A percentile compares a stretch with the other conserved stretches of the same genome.
phyloP scores from a whole-genome alignment of 176 grass and related monocot genomes.

The Urochloa ruziziensis region DNA sequence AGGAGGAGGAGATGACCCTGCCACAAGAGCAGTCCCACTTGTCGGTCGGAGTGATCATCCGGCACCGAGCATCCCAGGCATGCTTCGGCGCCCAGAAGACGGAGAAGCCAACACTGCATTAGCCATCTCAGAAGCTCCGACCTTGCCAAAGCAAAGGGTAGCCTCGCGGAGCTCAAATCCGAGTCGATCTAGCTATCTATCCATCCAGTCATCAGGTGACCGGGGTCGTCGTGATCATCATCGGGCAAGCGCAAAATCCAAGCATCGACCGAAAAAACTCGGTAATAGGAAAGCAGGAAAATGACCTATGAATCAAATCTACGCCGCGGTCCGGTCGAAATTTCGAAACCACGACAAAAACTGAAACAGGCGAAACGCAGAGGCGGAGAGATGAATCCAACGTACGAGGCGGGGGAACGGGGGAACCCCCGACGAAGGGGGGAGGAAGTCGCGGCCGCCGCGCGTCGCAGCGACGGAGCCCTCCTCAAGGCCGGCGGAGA shows the following conservation, averaged over 20 bases:
- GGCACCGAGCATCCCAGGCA: neutral
- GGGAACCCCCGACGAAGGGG: neutral
- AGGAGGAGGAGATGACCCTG: neutral
- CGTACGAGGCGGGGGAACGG: neutral
- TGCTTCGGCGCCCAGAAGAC: slow-evolving; percentile 24
- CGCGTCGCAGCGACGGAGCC: neutral
- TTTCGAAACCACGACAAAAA: neutral
- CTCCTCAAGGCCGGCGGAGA: neutral
- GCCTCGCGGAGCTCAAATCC: slow-evolving; percentile 4
- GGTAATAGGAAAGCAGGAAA: neutral
- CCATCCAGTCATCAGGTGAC: neutral
- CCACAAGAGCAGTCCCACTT: neutral
- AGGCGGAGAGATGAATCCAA: neutral
- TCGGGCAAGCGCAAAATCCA: slow-evolving; percentile 28
- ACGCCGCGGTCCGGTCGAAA: neutral
- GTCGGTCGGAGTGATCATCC: neutral
- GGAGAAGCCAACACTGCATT: slow-evolving; percentile 26
- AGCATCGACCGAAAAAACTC: neutral
- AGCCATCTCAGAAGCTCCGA: slow-evolving; percentile 15
- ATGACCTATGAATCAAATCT: neutral
- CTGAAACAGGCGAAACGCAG: neutral
- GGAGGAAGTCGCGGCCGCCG: neutral
- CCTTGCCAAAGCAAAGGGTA: neutral
- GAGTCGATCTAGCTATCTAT: slow-evolving; percentile 7
- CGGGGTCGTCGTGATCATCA: slow-evolving; percentile 8